Evolutionary conservation across 768 basidiomycete genomes (phyloP).

Genomic region (Auricularia sp.): DNA sequence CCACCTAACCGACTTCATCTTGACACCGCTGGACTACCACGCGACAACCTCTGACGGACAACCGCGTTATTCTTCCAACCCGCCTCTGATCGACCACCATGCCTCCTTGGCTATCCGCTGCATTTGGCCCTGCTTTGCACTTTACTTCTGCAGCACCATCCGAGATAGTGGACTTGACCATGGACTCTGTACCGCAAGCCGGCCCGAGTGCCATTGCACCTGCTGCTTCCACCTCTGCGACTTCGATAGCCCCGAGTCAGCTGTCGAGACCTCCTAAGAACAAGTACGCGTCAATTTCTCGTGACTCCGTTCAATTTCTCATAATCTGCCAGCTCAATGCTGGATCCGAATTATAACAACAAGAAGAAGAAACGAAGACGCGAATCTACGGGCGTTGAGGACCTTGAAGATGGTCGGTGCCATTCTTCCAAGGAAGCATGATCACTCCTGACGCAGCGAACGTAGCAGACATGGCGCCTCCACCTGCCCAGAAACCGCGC

Average conservation of each 20-base stretch:
- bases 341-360: not conserved
- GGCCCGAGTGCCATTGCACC: conserved; percentile 13
- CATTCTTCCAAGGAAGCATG: conserved; percentile 6
- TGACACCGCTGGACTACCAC: too few species aligned
- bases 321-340: not conserved
- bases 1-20: too few species aligned
- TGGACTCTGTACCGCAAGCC: conserved; percentile 33
- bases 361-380: conserved; percentile 66
- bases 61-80: too few species aligned
- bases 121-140: not conserved
- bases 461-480: conserved; percentile 30
- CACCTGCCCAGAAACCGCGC: conserved; percentile 28
- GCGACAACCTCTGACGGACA: too few species aligned
- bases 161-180: conserved; percentile 32
- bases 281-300: conserved; percentile 26
- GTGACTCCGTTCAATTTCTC: not conserved
- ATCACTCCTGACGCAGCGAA: conserved; percentile 7
- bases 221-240: conserved; percentile 19
- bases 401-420: conserved; percentile 40
- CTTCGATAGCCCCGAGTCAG: conserved; percentile 37
- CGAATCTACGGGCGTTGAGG: conserved; percentile 61
- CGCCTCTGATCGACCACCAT: not conserved
- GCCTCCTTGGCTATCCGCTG: not conserved
- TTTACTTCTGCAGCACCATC: conserved; percentile 1
- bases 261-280: conserved; percentile 56